Evolutionary conservation across 1,284 basidiomycete genomes (phyloP), one percentile per base, ranked within the genome.

Genomic region (Tremellales sp.): DNA sequence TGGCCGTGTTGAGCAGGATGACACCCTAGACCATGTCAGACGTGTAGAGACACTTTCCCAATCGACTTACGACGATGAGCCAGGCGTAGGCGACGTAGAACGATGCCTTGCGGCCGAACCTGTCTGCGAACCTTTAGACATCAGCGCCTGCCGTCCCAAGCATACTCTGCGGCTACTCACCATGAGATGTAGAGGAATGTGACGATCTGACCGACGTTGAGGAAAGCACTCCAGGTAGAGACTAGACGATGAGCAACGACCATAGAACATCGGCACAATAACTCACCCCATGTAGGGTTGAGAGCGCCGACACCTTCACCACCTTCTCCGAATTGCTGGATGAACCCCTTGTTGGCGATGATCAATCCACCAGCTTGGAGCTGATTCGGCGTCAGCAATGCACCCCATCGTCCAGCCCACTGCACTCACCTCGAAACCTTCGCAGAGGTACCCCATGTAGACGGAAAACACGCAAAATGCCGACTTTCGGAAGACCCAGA

Each of bases 331-430:
- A 58, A 61, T 40, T 62, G 55, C 12, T 31, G 21, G 46, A 62
- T 55, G 51, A 62, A 62, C 1, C 60, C 56, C 36, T 31, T 40
- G 37, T 55, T 52, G 29, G 56, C 56, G 21, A 58, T 55, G 35
- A 60, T 51, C 10, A 35, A 48, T 15, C 58, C 58, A n/a, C 53
- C 52, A 0, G 55, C 55, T 4, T 41, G 42, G 19, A 58, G 50
- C 52, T 53, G 29, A 33, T 8, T 10, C n/a, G n/a, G 29, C 10
- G 37, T 1, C 22, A 8, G 21, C 37, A 15, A 37, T 13, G 31
- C 8, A n/a, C 13, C 19, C 42, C 29, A 40, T 35, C 10, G 11
- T 5, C 3, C 23, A 13, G 13, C 31, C 4, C 19, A 17, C 4
- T 21, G n/a, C 4, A 41, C 46, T 25, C 33, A 60, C 52, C 46